Evolutionary conservation across 495 filamentous ascomycete species (phyloP), one percentile per base, ranked within the genome.

Genomic region (Cryomyces minteri): DNA sequence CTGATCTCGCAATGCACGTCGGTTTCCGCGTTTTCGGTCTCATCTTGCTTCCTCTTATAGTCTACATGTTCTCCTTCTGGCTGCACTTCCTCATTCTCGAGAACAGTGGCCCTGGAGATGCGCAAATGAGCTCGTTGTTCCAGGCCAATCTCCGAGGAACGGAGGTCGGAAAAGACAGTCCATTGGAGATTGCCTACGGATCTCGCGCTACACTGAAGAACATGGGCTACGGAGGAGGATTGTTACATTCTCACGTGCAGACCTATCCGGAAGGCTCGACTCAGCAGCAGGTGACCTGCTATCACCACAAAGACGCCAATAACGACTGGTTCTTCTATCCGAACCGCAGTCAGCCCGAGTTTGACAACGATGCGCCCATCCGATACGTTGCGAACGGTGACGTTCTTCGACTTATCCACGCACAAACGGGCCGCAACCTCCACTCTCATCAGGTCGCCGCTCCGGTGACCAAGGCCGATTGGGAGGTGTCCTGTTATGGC

Each of bases 311-410:
- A 59, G 90, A 98, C 72, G 76, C 90, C 53, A 98, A 98, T 68
- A 98, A 98, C 56, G 92, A 98, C 64, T 98, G 90, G 90, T 95
- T 88, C 62, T 93, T 98, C 60, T 94, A 94, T 57, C 92, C 90
- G 12, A 90, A 86, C 65, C 81, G 90, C 38, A 53, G 67, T 31
- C 71, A 88, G 32, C 60, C 70, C 4, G 79, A 82, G n/a, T 92
- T 76, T 54, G 72, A 85, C 54, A 61, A 74, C 4, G 76, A 82
- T 31, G 75, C 68, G 32, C 67, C 70, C 6, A 66, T 87, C 40
- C 74, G 75, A 48, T 92, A 77, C 58, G 72, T 94, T 51, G 81
- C 73, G 8, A 76, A 96, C 57, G 79, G 80, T 40, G 73, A 84
- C 56, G 64, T 73, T 39, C 74, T 98, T 53, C 88, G 90, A 46